Percentiles rank a stretch among this genome's conserved stretches.
Conservation (phyloP, 2,329 filamentous ascomycete species). For the Epichloe sylvatica region DNA sequence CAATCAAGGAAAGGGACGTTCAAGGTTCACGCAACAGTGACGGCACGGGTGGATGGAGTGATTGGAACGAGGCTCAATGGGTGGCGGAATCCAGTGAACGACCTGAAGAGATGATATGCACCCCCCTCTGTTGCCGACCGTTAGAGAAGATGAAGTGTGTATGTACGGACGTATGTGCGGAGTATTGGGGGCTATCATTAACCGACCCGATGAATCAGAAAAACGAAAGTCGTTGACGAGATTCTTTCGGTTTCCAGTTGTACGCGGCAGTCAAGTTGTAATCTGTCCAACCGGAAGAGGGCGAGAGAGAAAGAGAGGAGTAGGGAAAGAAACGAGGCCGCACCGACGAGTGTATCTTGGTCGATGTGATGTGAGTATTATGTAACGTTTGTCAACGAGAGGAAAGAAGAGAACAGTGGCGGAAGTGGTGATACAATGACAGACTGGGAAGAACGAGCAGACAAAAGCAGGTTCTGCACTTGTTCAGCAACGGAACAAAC, state of each 20-base stretch:
- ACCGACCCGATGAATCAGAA: too few species aligned
- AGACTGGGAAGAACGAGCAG: too few species aligned
- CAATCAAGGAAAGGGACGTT: background rate
- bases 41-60: background rate
- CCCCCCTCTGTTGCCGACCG: background rate
- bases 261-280: background rate
- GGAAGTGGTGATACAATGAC: too few species aligned
- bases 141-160: background rate
- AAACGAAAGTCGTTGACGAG: too few species aligned
- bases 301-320: background rate
- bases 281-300: background rate
- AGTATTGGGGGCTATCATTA: too few species aligned
- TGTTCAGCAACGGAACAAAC: too few species aligned
- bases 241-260: too few species aligned
- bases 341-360: background rate
- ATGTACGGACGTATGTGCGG: too few species aligned
- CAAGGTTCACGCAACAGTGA: background rate
- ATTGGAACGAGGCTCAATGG: background rate
- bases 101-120: background rate
- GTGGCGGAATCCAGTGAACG: background rate
- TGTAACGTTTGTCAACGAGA: background rate
- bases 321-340: background rate
- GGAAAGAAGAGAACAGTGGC: too few species aligned
- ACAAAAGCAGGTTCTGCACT: too few species aligned
- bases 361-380: background rate